Evolutionary conservation across 345 rosid genomes (phyloP), one percentile per base, ranked within the genome.

Genomic region (Crucihimalaya himalaica): DNA sequence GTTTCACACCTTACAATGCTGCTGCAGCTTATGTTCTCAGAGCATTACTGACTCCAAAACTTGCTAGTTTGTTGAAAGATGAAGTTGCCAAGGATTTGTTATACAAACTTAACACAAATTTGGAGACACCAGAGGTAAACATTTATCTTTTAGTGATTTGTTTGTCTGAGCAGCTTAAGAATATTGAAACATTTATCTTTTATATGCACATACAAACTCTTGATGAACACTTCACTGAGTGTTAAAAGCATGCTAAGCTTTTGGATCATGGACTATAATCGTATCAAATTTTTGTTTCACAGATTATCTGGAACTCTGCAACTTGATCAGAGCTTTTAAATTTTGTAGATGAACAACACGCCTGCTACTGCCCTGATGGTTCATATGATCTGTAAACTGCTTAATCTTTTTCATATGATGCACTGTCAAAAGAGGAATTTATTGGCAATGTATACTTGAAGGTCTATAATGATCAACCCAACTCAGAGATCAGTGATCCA

Each of bases 41-140:
- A 80, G 92, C 91, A 68, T 83, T 95, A 80, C 83, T 95, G 70
- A 95, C 99, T 74, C 97, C 99, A 74, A 95, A 92, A 83, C 99
- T 95, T 72, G 86, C 97, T 32, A 90, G 90, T 70, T 79, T 95
- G 89, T 71, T 95, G 86, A 89, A 84, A 83, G 97, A 86, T 80
- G 86, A 90, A 70, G 65, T 72, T 39, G 82, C 96, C 45, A 95
- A 89, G 70, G 97, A 95, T 80, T 78, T 95, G 66, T 78, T 95
- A 39, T 85, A 96, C 73, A 91, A 87, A 78, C 80, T 95, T 78
- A 95, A 92, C 79, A 57, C 94, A 45, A 92, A 86, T 70, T 82
- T 92, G 86, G 99, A 95, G 85, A 90, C 99, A 73, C 98, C 99
- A 25, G 99, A 95, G 98, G 99, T 95, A 89, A 80, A 75, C 48